Conservation (phyloP, 1,284 basidiomycete species). For the Leccinum solheimii region DNA sequence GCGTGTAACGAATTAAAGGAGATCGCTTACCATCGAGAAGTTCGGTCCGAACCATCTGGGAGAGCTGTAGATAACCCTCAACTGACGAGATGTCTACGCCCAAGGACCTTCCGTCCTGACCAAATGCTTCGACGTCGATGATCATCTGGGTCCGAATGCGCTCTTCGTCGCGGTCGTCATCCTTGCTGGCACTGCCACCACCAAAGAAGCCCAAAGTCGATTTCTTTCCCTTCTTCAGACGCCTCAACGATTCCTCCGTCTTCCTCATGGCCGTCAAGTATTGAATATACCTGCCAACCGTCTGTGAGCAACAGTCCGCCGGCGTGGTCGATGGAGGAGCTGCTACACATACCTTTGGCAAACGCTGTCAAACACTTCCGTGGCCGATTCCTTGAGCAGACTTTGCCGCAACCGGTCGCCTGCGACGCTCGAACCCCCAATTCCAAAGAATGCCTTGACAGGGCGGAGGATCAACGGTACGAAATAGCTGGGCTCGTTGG, state of each 20-base stretch:
- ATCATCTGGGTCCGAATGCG: slow-evolving; percentile 85
- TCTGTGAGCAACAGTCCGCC: slow-evolving; percentile 2
- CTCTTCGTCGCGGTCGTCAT: slow-evolving; percentile 75
- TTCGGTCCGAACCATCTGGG: slow-evolving; percentile 56
- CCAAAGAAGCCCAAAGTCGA: slow-evolving; percentile 78
- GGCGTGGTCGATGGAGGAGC: background rate
- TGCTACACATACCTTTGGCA: slow-evolving; percentile 54
- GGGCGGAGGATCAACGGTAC: slow-evolving; percentile 80
- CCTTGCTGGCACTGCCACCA: slow-evolving; percentile 43
- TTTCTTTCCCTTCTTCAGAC: slow-evolving; percentile 85
- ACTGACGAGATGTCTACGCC: slow-evolving; percentile 63
- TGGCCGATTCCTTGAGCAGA: slow-evolving; percentile 56
- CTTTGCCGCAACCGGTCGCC: slow-evolving; percentile 58
- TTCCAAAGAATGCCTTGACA: slow-evolving; percentile 75
- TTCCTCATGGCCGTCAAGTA: slow-evolving; percentile 84
- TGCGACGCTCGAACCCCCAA: slow-evolving; percentile 52
- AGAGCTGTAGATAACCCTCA: slow-evolving; percentile 56
- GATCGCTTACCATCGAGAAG: slow-evolving; percentile 36
- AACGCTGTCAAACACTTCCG: slow-evolving; percentile 73
- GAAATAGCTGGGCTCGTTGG: slow-evolving; percentile 83
- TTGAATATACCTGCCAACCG: slow-evolving; percentile 55
- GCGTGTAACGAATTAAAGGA: background rate
- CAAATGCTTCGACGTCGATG: slow-evolving; percentile 82
- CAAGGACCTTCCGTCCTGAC: slow-evolving; percentile 68
- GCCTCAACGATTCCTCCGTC: slow-evolving; percentile 83